phyloP scores from a whole-genome alignment of 2,329 filamentous ascomycete species.

The Beauveria rudraprayagi region DNA sequence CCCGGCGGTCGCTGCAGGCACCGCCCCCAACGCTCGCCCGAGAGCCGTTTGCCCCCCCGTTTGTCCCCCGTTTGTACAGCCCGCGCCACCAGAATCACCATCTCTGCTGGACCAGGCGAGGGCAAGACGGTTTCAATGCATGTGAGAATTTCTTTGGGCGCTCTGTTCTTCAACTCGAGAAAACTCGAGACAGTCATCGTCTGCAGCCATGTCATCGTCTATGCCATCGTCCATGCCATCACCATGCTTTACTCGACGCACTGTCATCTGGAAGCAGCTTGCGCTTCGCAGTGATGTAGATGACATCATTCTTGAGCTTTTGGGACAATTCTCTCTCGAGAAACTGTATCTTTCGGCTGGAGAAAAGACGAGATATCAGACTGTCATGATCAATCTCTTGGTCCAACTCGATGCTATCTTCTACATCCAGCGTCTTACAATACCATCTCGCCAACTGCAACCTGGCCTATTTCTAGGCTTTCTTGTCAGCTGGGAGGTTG shows the following conservation, averaged over 20 bases:
- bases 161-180: background rate
- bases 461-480: conserved; percentile 29
- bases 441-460: conserved; percentile 28
- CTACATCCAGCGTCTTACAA: conserved; percentile 30
- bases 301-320: conserved; percentile 32
- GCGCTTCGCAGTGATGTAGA: conserved; percentile 32
- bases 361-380: conserved; percentile 26
- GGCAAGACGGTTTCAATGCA: background rate
- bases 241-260: conserved; percentile 28
- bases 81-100: background rate
- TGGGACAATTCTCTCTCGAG: conserved; percentile 34
- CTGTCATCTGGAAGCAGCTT: conserved; percentile 27
- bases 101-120: background rate
- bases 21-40: background rate
- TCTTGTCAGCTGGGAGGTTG: conserved; percentile 32
- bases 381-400: conserved; percentile 26
- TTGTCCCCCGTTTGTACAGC: background rate
- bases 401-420: conserved; percentile 32
- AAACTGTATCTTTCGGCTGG: conserved; percentile 29
- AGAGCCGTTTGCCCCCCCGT: background rate
- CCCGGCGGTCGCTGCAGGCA: background rate
- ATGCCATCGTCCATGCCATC: conserved; percentile 27
- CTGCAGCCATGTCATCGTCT: conserved; percentile 17
- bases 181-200: no score
- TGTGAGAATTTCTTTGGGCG: background rate